Evolutionary conservation across 768 basidiomycete species (phyloP), one percentile per base, ranked within the genome.

Genomic region (Trametopsis cervina): DNA sequence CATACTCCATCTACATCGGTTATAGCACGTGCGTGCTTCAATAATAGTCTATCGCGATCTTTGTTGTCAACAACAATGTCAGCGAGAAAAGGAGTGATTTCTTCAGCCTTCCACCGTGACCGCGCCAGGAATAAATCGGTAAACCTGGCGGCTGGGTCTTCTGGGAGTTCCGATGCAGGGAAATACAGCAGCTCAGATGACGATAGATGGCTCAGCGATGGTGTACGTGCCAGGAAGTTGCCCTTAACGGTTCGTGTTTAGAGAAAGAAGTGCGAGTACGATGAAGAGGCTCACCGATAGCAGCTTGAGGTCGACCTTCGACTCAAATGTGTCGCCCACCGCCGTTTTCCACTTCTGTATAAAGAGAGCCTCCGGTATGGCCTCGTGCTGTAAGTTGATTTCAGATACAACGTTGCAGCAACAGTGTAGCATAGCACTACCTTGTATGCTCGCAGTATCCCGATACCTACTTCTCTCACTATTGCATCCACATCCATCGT

Each of bases 1-100:
- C 80, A 87, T 27, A 78, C 63, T 0, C 84, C 85, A 10, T 77
- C 71, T 0, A 72, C 59, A 44, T 87, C 84, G 44, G 83, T 88
- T 37, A 82, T 75, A 2, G 87, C 78, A 40, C 94, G 72, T 27
- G 89, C 89, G 59, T 85, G 89, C 67, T 92, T 97, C 37, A 90
- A 76, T 33, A 96, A 67, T 53, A 95, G 61, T 62, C 84, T 91
- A 61, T 98, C 94, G 35, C 88, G 74, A 59, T 90, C 90, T 64
- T 96, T 95, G 6, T 71, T 67, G 60, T 89, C 82, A n/a, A 92
- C 71, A 0, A 84, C 84, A 47, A 96, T 80, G 53, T 91, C 91
- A 4, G 71, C 65, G 11, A 98, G 68, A 67, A 94, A 98, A 3
- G 86, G 88, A 22, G 69, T 66, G 51, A 97, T 86, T 15, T 94